These are phyloP conservation scores for Durio zibethinus DNA, from an alignment of 345 rosid genomes.

Conservation along the genomic window DNA sequence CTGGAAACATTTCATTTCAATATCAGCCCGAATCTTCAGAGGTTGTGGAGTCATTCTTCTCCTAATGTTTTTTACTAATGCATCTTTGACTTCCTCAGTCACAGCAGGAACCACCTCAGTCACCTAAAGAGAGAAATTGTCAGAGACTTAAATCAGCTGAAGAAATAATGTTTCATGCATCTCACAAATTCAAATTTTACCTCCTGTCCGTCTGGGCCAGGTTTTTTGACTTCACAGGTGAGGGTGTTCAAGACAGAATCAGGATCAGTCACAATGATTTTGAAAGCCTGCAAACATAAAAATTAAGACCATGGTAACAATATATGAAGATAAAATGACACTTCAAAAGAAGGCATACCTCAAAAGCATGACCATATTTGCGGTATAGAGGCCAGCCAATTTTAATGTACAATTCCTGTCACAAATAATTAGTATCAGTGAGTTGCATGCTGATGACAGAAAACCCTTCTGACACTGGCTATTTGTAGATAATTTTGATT, in stretches of 20 bases:
- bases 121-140: conserved; percentile 41
- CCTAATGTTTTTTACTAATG: conserved; percentile 76
- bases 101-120: conserved; percentile 81
- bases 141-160: conserved; percentile 6
- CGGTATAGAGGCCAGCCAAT: conserved; percentile 96
- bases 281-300: conserved; percentile 68
- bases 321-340: neutral
- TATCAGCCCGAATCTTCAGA: conserved; percentile 87
- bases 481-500: neutral
- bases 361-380: conserved; percentile 93
- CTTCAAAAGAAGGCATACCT: conserved; percentile 39
- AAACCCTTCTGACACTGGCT: neutral
- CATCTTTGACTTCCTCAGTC: conserved; percentile 81
- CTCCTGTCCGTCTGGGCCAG: conserved; percentile 89
- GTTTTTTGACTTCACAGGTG: conserved; percentile 83
- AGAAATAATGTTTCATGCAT: neutral
- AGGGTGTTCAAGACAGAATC: conserved; percentile 75
- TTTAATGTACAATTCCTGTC: conserved; percentile 76
- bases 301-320: neutral
- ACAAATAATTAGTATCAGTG: conserved; percentile 1
- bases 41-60: conserved; percentile 99
- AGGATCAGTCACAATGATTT: conserved; percentile 85
- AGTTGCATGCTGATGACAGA: neutral
- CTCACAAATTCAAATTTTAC: conserved; percentile 31
- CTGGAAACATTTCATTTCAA: conserved; percentile 97